Percentiles rank a stretch among this genome's conserved stretches.
These are phyloP conservation scores for Venturia nashicola DNA, from an alignment of 2,329 filamentous ascomycete genomes.

Conservation along the genomic window DNA sequence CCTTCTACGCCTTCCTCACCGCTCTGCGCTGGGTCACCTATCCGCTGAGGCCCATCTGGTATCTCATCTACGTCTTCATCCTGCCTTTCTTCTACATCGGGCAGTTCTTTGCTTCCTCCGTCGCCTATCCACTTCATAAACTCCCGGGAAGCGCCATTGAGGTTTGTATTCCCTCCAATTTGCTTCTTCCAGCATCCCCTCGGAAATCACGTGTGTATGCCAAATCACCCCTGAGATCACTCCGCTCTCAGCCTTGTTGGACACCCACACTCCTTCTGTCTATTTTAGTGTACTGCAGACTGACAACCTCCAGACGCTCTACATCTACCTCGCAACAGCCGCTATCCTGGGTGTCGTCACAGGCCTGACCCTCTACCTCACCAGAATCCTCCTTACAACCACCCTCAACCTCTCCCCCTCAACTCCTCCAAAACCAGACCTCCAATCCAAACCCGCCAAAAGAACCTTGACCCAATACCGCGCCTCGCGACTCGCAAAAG, in stretches of 20 bases:
- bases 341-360: conserved; percentile 47
- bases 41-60: conserved; percentile 29
- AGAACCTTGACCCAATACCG: background rate
- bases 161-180: background rate
- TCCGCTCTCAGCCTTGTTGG: background rate
- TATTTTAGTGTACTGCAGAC: background rate
- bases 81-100: conserved; percentile 38
- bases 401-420: conserved; percentile 1
- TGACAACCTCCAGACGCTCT: conserved; percentile 30
- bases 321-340: conserved; percentile 53
- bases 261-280: background rate
- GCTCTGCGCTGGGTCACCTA: conserved; percentile 29
- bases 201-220: background rate
- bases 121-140: conserved; percentile 29
- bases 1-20: conserved; percentile 23
- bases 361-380: background rate
- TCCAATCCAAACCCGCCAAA: background rate
- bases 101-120: conserved; percentile 26
- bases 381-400: background rate
- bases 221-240: background rate
- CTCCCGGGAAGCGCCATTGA: conserved; percentile 4
- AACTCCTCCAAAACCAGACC: background rate
- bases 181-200: background rate
- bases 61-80: conserved; percentile 33
- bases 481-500: background rate